Base-by-base conservation (phyloP, 208 protist genomes). In the Histomonas meleagridis region DNA sequence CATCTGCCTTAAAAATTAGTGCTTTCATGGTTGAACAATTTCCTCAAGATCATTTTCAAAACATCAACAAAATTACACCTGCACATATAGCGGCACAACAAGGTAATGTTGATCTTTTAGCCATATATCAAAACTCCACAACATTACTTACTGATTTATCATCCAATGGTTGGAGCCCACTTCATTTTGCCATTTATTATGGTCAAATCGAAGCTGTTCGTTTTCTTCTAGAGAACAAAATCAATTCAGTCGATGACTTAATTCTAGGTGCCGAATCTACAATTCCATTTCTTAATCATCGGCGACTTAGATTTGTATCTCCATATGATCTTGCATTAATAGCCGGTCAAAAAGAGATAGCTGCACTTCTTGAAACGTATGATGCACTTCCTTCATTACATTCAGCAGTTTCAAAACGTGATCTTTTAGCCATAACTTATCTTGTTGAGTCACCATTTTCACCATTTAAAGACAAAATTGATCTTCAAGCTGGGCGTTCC, bases 161-260 rank as follows among this genome's bases (percentile, higher is more conserved):
- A 14, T 32, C 51, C 21, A 86, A 51, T 26, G 46, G 40, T 1
- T 86, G 76, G 76, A 18, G 14, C 38, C 76, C 76, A 18, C 32
- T 86, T 21, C 76, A 86, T 86, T 86, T 40, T 38, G 76, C 76
- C 32, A n/a, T 86, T 57, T 86, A 40, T 57, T 51, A 86, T 35
- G 46, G 46, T 16, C 35, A 32, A 18, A 43, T 46, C 38, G 46
- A 86, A 38, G 21, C 46, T 12, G 76, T 86, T 10, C 26, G 38
- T 23, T 86, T 55, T 35, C 55, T 86, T 1, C 18, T 86, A 0
- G n/a, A 86, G 12, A 35, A 51, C 10, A 23, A 40, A 7, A 14
- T 26, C 4, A 23, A 18, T n/a, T 46, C 1, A 14, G 38, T 86
- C 7, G 55, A 86, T 86, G n/a, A 43, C 1, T 48, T 28, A 32